Base-by-base conservation (phyloP, 164 flowering plant species). In the Umbellularia californica region DNA sequence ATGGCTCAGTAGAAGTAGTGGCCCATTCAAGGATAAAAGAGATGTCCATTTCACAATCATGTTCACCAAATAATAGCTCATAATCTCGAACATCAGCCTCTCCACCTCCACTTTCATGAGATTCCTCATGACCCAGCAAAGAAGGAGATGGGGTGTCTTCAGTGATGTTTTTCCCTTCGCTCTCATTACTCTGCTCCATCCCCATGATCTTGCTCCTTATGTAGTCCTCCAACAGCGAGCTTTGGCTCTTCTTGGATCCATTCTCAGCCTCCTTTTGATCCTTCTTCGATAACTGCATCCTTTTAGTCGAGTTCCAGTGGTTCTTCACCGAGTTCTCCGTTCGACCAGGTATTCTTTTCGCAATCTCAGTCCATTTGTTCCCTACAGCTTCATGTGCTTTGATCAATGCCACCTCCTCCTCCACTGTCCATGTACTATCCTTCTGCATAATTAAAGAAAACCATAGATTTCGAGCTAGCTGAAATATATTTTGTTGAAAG, bases 351-450 rank as follows among this genome's bases (percentile, higher is more conserved):
- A 76, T 63, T 25, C 70, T 64, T 55, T 70, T 70, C 12, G 74
- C 78, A 9, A 76, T 76, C 65, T 76, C 78, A 11, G 74, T 64
- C 78, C 78, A 76, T 28, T 30, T 70, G 69, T 76, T 76, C 11
- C 72, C 75, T 6, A 77, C 17, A 15, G 68, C 64, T 33, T 65
- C 72, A 72, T 77, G 76, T 20, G 78, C 74, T 68, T 28, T 55
- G 5, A 77, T 73, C 51, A 72, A 13, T 1, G 50, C 28, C n/a
- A 12, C 41, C 27, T 77, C 79, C 23, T 72, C 75, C 22, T 77
- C 75, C 65, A 68, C 79, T 3, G 50, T 72, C 75, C 75, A 72
- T 17, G 72, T 28, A 1, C 47, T 41, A 6, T 68, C 79, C 63
- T 68, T 72, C 75, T 72, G 71, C 72, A 69, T 2, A 30, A 30